Conservation (phyloP, 768 basidiomycete genomes). For the Pisolithus orientalis region DNA sequence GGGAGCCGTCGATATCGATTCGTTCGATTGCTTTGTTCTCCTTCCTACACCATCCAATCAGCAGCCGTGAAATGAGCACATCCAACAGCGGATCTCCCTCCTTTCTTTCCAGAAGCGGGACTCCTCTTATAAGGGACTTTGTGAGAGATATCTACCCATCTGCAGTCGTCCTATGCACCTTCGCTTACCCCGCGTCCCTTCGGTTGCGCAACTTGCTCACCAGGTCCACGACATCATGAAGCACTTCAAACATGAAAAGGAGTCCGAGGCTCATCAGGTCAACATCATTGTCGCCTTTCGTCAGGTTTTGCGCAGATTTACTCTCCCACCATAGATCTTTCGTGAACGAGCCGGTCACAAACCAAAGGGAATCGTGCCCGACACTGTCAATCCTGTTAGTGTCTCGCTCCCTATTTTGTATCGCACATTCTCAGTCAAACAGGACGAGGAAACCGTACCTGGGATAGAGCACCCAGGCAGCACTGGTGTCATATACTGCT, state of each 20-base stretch:
- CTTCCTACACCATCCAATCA: slow-evolving; percentile 11
- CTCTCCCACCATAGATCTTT: slow-evolving; percentile 50
- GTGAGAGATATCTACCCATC: slow-evolving; percentile 21
- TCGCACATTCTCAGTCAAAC: neutral
- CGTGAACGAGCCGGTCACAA: slow-evolving; percentile 67
- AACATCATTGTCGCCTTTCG: neutral
- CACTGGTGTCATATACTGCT: slow-evolving; percentile 76
- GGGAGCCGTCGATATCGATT: neutral
- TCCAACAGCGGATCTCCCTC: slow-evolving; percentile 22
- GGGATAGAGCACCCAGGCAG: slow-evolving; percentile 75
- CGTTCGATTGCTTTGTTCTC: neutral
- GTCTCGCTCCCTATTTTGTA: neutral
- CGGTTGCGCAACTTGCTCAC: slow-evolving; percentile 30
- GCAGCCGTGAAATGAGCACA: slow-evolving; percentile 15
- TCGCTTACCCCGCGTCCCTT: slow-evolving; percentile 20
- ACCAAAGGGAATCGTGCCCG: slow-evolving; percentile 56
- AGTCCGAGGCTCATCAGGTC: slow-evolving; percentile 87
- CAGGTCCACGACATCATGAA: slow-evolving; percentile 69
- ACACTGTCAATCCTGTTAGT: slow-evolving; percentile 65
- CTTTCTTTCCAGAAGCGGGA: slow-evolving; percentile 32
- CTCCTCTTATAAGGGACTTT: slow-evolving; percentile 38
- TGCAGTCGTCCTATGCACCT: slow-evolving; percentile 17
- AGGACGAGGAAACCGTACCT: slow-evolving; percentile 88
- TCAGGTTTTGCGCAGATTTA: slow-evolving; percentile 2
- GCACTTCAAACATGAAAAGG: slow-evolving; percentile 66